A percentile compares a stretch with the other conserved stretches of the same genome.
These are phyloP conservation scores for Xylaria telfairii DNA, from an alignment of 495 filamentous ascomycete species.

Conservation along the genomic window DNA sequence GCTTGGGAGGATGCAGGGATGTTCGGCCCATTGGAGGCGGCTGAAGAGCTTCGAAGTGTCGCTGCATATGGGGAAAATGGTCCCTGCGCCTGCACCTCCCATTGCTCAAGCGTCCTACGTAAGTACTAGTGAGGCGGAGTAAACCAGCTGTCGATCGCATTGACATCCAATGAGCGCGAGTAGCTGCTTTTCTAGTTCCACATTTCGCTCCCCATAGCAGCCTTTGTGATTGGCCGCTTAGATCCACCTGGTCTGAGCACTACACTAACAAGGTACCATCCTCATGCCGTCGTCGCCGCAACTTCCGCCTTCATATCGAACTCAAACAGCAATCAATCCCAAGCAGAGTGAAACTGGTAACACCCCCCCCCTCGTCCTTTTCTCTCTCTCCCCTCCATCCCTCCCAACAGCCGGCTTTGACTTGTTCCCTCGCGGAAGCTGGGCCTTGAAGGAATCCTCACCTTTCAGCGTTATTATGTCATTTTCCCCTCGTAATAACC, in stretches of 20 bases:
- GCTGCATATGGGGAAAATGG: conserved; percentile 17
- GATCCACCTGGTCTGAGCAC: conserved; percentile 1
- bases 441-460: neutral
- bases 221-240: neutral
- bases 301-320: conserved; percentile 18
- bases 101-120: conserved; percentile 15
- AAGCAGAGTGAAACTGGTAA: conserved; percentile 9
- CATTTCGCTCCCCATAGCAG: neutral
- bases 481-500: neutral
- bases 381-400: no score
- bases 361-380: no score
- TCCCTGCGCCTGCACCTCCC: conserved; percentile 19
- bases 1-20: conserved; percentile 13
- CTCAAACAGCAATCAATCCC: conserved; percentile 11
- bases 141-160: conserved; percentile 18
- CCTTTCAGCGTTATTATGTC: neutral
- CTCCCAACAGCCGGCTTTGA: neutral
- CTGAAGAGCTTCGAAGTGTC: conserved; percentile 25
- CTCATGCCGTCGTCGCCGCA: conserved; percentile 22
- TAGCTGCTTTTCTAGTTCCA: neutral
- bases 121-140: conserved; percentile 28
- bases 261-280: conserved; percentile 15
- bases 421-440: neutral
- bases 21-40: conserved; percentile 28
- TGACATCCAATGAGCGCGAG: conserved; percentile 4